Base-by-base conservation (phyloP, 352 stramenopile genomes). In the Phytophthora constricta region DNA sequence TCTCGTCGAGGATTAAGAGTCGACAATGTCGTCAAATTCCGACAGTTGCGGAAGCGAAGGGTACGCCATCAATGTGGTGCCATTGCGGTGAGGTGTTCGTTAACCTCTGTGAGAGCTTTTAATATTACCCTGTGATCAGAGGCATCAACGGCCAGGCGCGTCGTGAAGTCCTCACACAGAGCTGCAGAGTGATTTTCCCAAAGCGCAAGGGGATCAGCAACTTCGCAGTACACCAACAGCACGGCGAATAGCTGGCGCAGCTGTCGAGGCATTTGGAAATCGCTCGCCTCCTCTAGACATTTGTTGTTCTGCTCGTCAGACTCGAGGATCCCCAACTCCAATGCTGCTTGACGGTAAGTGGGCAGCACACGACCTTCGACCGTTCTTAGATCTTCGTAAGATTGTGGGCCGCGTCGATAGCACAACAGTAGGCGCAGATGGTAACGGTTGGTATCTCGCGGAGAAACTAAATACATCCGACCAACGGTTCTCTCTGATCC, bases 141-240 rank as follows among this genome's bases (percentile, higher is more conserved):
- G 13, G 31, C 31, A 37, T 37, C 31, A 37, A 37, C 31, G 31
- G 7, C 31, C 31, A 37, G 13, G 13, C 31, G 31, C 31, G 31
- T 13, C 7, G 31, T 37, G 13, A 11, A 50, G 22, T 55, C 42
- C 20, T 62, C 27, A 0, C 46, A 37, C 23, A 60, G 16, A 0
- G 39, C 26, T n/a, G 39, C 1, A 8, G 54, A 13, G 22, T 66
- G 27, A 39, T 7, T 41, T 5, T 5, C 1, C 49, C 39, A 54
- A 11, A 59, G 22, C 0, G 46, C 49, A 14, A 1, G 3, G 17
- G 48, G 49, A 11, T 20, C 31, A 19, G 39, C 20, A 7, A 49
- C 34, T 0, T 59, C 39, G 3, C 39, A 60, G 11, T 60, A 60
- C 2, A 59, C 48, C 25, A 66, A 59, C 2, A 66, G 3, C 23